Evolutionary conservation across 2,329 filamentous ascomycete genomes (phyloP).

Genomic region (Calycina marina): DNA sequence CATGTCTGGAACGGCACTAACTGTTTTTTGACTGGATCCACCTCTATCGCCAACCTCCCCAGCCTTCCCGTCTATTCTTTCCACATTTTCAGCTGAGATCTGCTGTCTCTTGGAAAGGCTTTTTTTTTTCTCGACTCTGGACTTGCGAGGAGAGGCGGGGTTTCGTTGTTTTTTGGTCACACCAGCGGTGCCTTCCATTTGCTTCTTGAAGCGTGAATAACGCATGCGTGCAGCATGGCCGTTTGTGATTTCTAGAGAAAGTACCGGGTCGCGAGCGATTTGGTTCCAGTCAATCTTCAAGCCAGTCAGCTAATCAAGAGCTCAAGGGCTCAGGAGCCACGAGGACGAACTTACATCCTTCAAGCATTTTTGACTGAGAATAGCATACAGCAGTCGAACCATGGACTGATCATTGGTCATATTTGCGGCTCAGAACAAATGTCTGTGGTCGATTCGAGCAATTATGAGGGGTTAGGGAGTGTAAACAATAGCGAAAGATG

Average conservation of each 20-base stretch:
- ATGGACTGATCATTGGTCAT: slow-evolving; percentile 33
- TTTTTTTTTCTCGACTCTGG: slow-evolving; percentile 7
- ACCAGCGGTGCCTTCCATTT: slow-evolving; percentile 31
- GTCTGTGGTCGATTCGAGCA: too few relatives aligned
- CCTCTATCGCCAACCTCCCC: background rate
- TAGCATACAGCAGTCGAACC: slow-evolving; percentile 37
- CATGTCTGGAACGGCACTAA: background rate
- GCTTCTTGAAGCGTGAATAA: slow-evolving; percentile 36
- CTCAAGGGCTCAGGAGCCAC: background rate
- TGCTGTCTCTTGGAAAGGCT: slow-evolving; percentile 4
- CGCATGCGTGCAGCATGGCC: slow-evolving; percentile 43
- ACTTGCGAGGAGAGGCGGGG: slow-evolving; percentile 8
- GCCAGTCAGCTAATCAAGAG: slow-evolving; percentile 5
- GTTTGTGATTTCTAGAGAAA: slow-evolving; percentile 33
- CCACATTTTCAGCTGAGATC: background rate
- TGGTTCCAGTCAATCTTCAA: slow-evolving; percentile 37
- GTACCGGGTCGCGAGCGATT: slow-evolving; percentile 28
- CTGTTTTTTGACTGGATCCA: slow-evolving; percentile 1
- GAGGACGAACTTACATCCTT: slow-evolving; percentile 27
- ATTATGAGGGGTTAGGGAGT: too few relatives aligned
- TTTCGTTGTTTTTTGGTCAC: slow-evolving; percentile 7
- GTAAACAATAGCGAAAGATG: background rate
- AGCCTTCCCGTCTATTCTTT: background rate
- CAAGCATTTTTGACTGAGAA: slow-evolving; percentile 38
- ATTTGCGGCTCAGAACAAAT: too few relatives aligned